Conservation (phyloP, 129 eudicot species). For the Flaveria trinervia region DNA sequence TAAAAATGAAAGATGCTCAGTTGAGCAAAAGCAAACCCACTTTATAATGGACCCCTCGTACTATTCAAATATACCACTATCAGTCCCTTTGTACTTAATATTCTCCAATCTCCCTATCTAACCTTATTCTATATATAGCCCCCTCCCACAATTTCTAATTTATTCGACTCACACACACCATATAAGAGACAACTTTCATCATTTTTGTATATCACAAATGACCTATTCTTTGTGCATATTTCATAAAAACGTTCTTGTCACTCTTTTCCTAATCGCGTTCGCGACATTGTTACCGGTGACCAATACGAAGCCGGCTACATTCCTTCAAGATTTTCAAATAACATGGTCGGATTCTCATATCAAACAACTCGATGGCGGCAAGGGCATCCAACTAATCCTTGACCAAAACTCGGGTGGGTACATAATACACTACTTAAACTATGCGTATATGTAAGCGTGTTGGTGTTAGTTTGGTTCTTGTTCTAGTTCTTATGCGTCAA, state of each 20-base stretch:
- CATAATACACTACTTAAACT: not conserved
- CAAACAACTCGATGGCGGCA: conserved; percentile 14
- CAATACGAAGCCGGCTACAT: not conserved
- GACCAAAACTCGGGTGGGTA: conserved; percentile 21
- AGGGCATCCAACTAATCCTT: conserved; percentile 12
- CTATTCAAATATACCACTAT: not conserved
- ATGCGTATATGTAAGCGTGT: not conserved
- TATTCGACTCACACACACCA: not conserved
- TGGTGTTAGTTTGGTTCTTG: too few species aligned
- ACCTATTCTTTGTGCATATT: not conserved
- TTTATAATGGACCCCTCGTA: not conserved
- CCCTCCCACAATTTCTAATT: conserved; percentile 3
- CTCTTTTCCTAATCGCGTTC: conserved; percentile 6
- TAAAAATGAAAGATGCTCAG: not conserved
- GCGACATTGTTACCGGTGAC: not conserved
- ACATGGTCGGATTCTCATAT: conserved; percentile 12
- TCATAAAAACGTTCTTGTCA: not conserved
- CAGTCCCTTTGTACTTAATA: not conserved
- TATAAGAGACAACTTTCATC: not conserved
- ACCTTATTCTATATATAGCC: not conserved
- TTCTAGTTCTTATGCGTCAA: not conserved
- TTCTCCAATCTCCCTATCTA: not conserved
- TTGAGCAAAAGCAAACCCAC: not conserved
- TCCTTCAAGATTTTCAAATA: conserved; percentile 4
- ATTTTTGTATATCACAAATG: not conserved